phyloP scores from a whole-genome alignment of 2,329 filamentous ascomycete species.

The Exophiala sp. region DNA sequence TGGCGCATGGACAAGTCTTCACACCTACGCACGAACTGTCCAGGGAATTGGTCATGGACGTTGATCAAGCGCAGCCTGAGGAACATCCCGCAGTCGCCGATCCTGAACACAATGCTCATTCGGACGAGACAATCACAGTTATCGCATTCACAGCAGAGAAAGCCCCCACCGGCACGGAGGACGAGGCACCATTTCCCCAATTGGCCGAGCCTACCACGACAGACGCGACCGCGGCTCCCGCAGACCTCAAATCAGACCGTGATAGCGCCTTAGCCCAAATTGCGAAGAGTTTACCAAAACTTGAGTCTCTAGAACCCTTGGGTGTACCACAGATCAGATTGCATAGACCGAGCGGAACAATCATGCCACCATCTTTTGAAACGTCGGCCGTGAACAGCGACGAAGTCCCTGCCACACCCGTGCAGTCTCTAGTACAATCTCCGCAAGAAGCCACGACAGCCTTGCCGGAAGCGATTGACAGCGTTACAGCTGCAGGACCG shows the following conservation, averaged over 20 bases:
- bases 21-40: slow-evolving; percentile 11
- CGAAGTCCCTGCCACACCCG: neutral
- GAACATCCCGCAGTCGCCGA: neutral
- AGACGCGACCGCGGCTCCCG: neutral
- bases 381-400: slow-evolving; percentile 1
- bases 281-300: neutral
- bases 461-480: neutral
- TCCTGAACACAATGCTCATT: too few relatives aligned
- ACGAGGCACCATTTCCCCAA: too few relatives aligned
- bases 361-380: slow-evolving; percentile 6
- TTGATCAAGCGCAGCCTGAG: slow-evolving; percentile 1
- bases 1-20: slow-evolving; percentile 18
- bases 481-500: neutral
- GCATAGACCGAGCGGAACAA: slow-evolving; percentile 19
- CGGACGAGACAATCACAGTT: too few relatives aligned
- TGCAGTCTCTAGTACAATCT: slow-evolving; percentile 4
- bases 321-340: slow-evolving; percentile 14
- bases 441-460: neutral
- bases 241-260: too few relatives aligned
- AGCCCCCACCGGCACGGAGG: too few relatives aligned
- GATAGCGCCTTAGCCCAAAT: neutral
- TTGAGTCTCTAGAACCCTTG: neutral
- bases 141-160: too few relatives aligned
- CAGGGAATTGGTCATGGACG: neutral
- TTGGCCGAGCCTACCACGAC: neutral